Conservation (phyloP, 2,329 filamentous ascomycete genomes). For the Bimuria novae-zelandiae region DNA sequence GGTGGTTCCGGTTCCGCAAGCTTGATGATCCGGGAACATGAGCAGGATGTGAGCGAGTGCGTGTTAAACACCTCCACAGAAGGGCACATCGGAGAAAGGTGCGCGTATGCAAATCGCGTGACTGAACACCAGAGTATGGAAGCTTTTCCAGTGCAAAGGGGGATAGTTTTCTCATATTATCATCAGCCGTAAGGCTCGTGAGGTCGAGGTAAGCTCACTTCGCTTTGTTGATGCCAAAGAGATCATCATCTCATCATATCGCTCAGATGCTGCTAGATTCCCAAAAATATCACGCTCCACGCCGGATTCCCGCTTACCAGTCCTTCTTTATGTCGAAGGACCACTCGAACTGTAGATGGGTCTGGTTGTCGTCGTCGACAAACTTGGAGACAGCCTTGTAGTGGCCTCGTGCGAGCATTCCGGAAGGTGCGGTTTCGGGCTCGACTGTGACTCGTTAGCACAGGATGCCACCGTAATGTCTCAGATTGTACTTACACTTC, state of each 20-base stretch:
- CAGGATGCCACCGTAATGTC: neutral
- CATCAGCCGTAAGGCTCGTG: slow-evolving; percentile 33
- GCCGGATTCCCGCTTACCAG: slow-evolving; percentile 63
- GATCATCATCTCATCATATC: slow-evolving; percentile 12
- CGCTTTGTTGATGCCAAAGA: slow-evolving; percentile 3
- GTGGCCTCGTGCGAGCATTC: slow-evolving; percentile 86
- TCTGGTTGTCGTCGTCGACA: slow-evolving; percentile 91
- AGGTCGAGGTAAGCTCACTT: slow-evolving; percentile 15
- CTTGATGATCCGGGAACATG: slow-evolving; percentile 10
- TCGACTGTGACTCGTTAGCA: slow-evolving; percentile 64
- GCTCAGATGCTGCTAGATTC: slow-evolving; percentile 1
- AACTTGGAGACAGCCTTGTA: slow-evolving; percentile 91
- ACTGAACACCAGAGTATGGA: neutral
- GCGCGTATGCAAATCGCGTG: neutral
- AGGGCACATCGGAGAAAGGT: neutral
- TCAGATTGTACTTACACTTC: slow-evolving; percentile 69
- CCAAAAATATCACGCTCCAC: neutral
- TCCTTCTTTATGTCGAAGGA: slow-evolving; percentile 96
- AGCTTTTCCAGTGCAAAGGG: neutral
- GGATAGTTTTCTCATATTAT: slow-evolving; percentile 11
- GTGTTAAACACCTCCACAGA: neutral
- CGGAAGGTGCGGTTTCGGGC: slow-evolving; percentile 87
- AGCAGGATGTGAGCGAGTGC: neutral
- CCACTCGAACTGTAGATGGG: slow-evolving; percentile 93
- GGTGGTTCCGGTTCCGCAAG: slow-evolving; percentile 49